These are phyloP conservation scores for Rhizophagus sp. DNA, from an alignment of 192 early-diverging fungal species.

Conservation along the genomic window DNA sequence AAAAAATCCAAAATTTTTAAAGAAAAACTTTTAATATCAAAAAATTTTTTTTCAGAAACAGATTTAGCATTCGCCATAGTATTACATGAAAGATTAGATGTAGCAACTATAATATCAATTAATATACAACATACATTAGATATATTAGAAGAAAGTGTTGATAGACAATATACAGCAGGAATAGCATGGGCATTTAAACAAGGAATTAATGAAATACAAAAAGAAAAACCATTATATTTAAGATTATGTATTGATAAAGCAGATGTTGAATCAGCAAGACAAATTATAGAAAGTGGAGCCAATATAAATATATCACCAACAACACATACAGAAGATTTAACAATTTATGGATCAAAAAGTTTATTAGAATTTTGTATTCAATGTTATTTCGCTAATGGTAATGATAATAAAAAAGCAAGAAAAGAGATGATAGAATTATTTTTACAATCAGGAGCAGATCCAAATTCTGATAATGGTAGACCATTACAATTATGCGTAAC, in stretches of 20 bases:
- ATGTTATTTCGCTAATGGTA: slow-evolving; percentile 22
- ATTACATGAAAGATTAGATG: slow-evolving; percentile 29
- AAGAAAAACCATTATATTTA: slow-evolving; percentile 24
- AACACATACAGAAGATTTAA: background rate
- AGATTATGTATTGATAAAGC: slow-evolving; percentile 31
- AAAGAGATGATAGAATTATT: slow-evolving; percentile 17
- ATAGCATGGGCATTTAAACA: slow-evolving; percentile 31
- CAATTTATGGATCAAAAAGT: slow-evolving; percentile 19
- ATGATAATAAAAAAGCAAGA: slow-evolving; percentile 12
- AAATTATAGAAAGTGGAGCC: slow-evolving; percentile 14
- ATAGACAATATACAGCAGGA: slow-evolving; percentile 19
- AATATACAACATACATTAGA: slow-evolving; percentile 29
- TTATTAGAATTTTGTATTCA: slow-evolving; percentile 30
- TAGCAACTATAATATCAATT: background rate
- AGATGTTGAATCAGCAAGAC: slow-evolving; percentile 19
- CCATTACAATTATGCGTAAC: slow-evolving; percentile 21
- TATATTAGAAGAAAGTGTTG: slow-evolving; percentile 33
- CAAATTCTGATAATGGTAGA: slow-evolving; percentile 27
- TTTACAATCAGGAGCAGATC: slow-evolving; percentile 16
- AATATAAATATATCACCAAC: slow-evolving; percentile 29
- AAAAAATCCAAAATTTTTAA: slow-evolving; percentile 8
- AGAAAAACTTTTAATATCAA: background rate
- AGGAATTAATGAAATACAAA: slow-evolving; percentile 21
- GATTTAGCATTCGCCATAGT: slow-evolving; percentile 28
- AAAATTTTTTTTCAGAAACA: slow-evolving; percentile 18